Evolutionary conservation across 1,284 basidiomycete genomes (phyloP), one percentile per base, ranked within the genome.

Genomic region (Fomitopsis pinicola): DNA sequence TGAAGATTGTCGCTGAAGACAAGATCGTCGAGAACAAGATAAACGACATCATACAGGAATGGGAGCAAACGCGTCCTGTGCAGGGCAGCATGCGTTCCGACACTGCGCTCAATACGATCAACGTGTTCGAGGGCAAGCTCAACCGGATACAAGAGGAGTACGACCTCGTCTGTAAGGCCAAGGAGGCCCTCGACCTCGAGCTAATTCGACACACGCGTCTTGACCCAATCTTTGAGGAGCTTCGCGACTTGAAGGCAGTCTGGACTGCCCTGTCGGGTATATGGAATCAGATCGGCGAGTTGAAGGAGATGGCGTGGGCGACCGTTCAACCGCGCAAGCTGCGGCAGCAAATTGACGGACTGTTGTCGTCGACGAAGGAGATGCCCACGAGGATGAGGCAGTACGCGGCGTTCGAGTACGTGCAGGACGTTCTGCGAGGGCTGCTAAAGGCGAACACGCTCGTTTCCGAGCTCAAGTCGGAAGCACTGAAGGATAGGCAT

Each of bases 301-400:
- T 99, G 57, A 82, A 92, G 61, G 96, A 98, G 70, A 84, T 90
- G 70, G 80, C 88, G 3, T 99, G 97, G 97, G 86, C 91, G 4
- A 94, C 92, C 0, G 89, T 98, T 35, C 94, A 97, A 72, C 93
- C 97, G 19, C 86, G 97, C 69, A 98, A 98, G 77, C 76, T 99
- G 62, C 88, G 97, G 66, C 94, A 97, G 71, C 92, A 95, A 68
- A 88, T 99, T 61, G 97, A 99, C 69, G 87, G 83, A 3, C 81
- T 99, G 58, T 76, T 99, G 58, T 83, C 84, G 30, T 95, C 94
- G 36, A 98, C 96, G 19, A 95, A 96, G 76, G 97, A 98, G 57
- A 97, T 99, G 96, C 97, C 97, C 0, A 97, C 94, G 55, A 85
- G 96, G 60, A 99, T 99, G 97, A 87, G 97, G 62, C 97, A 99